A percentile compares a stretch with the other conserved stretches of the same genome.
These are phyloP conservation scores for Capsicum baccatum DNA, from an alignment of 257 asterid species.

Conservation along the genomic window DNA sequence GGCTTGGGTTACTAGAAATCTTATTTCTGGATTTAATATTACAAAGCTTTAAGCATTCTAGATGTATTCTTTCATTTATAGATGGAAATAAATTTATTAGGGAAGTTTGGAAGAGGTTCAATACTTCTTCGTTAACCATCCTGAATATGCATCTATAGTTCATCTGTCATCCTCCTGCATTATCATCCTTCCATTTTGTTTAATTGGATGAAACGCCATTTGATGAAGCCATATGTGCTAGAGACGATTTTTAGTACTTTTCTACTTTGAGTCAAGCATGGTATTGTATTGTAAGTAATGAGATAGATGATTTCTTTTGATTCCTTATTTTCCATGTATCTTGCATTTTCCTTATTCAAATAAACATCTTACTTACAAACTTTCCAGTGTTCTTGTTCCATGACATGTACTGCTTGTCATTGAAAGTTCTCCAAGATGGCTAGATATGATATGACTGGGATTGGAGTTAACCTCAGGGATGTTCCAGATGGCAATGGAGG, in stretches of 20 bases:
- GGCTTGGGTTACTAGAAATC: neutral
- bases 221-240: neutral
- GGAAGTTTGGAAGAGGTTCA: slow-evolving; percentile 8
- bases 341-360: slow-evolving; percentile 18
- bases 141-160: neutral
- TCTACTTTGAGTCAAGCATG: slow-evolving; percentile 12
- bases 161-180: neutral
- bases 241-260: neutral
- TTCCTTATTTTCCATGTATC: slow-evolving; percentile 9
- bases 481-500: slow-evolving; percentile 78
- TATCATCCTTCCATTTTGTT: slow-evolving; percentile 6
- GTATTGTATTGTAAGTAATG: neutral
- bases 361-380: slow-evolving; percentile 45
- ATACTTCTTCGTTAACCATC: neutral
- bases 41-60: neutral
- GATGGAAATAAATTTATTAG: neutral
- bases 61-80: neutral
- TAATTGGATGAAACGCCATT: neutral
- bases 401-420: slow-evolving; percentile 64
- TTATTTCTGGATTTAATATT: neutral
- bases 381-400: slow-evolving; percentile 73
- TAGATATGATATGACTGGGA: slow-evolving; percentile 93
- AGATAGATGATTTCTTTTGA: neutral
- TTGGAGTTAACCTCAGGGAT: slow-evolving; percentile 93
- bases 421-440: slow-evolving; percentile 98